Conservation (phyloP, 169 alveolate species). For the Toxoplasma gondii region DNA sequence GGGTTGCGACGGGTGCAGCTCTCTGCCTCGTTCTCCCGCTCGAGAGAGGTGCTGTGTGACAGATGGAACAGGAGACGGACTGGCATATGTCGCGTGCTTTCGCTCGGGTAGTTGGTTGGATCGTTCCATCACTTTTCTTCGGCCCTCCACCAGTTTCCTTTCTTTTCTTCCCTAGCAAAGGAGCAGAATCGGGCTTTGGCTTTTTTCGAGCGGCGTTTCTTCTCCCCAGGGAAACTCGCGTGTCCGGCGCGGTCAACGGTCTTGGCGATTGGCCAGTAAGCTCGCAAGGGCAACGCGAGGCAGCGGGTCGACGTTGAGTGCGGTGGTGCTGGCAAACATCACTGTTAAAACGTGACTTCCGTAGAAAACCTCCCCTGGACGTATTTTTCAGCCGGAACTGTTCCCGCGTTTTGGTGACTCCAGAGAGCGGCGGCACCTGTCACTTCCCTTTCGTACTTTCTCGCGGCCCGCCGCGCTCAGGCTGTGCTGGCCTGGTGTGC, state of each 20-base stretch:
- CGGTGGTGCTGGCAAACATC: no score
- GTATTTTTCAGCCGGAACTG: no score
- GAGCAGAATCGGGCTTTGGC: neutral
- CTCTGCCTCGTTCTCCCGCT: no score
- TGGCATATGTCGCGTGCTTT: no score
- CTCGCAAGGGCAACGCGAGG: neutral
- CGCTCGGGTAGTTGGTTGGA: no score
- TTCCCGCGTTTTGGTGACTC: neutral
- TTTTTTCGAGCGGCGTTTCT: neutral
- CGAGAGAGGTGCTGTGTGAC: no score
- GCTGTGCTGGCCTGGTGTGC: neutral
- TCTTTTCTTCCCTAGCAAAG: neutral
- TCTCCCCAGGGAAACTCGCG: neutral
- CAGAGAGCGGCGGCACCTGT: neutral
- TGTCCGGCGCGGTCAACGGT: neutral
- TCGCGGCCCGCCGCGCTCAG: neutral
- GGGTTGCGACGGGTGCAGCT: no score
- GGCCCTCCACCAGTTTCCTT: no score
- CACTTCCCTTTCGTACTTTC: neutral
- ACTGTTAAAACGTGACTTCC: no score
- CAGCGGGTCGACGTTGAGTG: neutral
- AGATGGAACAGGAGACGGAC: no score
- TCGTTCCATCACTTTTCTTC: no score
- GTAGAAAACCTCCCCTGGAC: no score
- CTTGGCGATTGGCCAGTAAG: neutral